Evolutionary conservation across 2,329 filamentous ascomycete species (phyloP).

Genomic region (Aphanocladium album): DNA sequence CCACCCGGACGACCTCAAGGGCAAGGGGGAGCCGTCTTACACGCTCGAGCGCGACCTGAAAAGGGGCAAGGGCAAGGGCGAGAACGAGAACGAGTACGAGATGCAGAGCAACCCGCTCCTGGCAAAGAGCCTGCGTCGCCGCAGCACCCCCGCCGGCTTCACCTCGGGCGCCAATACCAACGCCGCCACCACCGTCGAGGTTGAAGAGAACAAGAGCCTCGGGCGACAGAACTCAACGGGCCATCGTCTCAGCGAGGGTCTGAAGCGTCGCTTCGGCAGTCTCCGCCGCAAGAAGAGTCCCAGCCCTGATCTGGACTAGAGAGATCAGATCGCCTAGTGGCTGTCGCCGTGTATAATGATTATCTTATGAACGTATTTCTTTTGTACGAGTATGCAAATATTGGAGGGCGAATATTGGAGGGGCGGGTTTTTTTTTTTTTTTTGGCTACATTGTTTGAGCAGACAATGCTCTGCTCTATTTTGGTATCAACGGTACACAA

Average conservation of each 20-base stretch:
- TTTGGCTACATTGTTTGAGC: too few relatives aligned
- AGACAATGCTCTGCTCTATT: too few relatives aligned
- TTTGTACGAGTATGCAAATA: too few relatives aligned
- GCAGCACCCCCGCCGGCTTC: slow-evolving; percentile 35
- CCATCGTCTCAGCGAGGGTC: slow-evolving; percentile 42
- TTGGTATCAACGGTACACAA: too few relatives aligned
- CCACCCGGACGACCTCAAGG: slow-evolving; percentile 71
- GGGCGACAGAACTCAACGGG: slow-evolving; percentile 39
- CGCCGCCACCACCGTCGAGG: background rate
- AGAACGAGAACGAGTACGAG: slow-evolving; percentile 41
- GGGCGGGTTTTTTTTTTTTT: too few relatives aligned
- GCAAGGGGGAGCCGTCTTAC: slow-evolving; percentile 74
- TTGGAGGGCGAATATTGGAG: too few relatives aligned
- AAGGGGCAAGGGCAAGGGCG: slow-evolving; percentile 44
- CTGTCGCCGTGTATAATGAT: background rate
- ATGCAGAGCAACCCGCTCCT: slow-evolving; percentile 34
- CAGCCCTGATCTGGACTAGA: slow-evolving; percentile 13
- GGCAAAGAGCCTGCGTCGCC: slow-evolving; percentile 30
- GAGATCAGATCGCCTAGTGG: background rate
- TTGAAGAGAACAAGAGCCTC: slow-evolving; percentile 18
- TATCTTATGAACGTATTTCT: background rate
- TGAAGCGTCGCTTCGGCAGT: slow-evolving; percentile 51
- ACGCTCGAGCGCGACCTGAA: slow-evolving; percentile 64
- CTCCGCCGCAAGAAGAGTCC: slow-evolving; percentile 39
- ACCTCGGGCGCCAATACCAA: slow-evolving; percentile 19